These are phyloP conservation scores for Plantago rigida DNA, from an alignment of 305 asterid species.

Conservation along the genomic window DNA sequence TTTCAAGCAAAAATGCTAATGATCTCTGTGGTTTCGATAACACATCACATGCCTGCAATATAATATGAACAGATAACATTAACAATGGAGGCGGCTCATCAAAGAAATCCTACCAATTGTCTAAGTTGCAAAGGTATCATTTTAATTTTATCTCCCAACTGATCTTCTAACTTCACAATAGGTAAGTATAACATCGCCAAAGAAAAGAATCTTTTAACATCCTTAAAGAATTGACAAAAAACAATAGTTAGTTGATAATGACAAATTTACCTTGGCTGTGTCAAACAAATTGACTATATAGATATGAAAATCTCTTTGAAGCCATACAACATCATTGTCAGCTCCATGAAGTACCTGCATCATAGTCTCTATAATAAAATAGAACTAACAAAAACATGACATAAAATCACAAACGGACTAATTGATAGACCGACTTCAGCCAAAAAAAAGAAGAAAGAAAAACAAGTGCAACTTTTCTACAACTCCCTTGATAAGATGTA, in stretches of 20 bases:
- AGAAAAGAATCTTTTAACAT: constrained; percentile 6
- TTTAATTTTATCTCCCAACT: constrained; percentile 8
- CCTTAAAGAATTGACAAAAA: constrained; percentile 10
- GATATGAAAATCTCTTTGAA: constrained; percentile 89
- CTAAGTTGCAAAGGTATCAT: constrained; percentile 5
- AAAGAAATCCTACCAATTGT: constrained; percentile 12
- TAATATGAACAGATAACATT: constrained; percentile 22
- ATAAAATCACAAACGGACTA: too few relatives aligned
- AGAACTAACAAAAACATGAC: neutral
- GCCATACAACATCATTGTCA: constrained; percentile 95
- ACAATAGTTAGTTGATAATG: neutral
- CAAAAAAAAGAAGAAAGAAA: too few relatives aligned
- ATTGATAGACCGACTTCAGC: too few relatives aligned
- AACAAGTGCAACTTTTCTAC: too few relatives aligned
- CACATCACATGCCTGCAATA: constrained; percentile 82
- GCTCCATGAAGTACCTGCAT: constrained; percentile 93
- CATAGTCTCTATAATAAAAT: constrained; percentile 13
- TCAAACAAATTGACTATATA: constrained; percentile 89
- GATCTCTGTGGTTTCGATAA: constrained; percentile 88
- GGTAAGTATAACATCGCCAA: constrained; percentile 20
- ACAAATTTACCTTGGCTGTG: constrained; percentile 72
- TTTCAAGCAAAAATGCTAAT: constrained; percentile 83
- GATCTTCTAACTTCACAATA: constrained; percentile 6
- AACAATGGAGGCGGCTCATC: constrained; percentile 13
- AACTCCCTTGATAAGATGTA: too few relatives aligned